Conservation (phyloP, 208 protist genomes). For the Plasmodiophora brassicae region DNA sequence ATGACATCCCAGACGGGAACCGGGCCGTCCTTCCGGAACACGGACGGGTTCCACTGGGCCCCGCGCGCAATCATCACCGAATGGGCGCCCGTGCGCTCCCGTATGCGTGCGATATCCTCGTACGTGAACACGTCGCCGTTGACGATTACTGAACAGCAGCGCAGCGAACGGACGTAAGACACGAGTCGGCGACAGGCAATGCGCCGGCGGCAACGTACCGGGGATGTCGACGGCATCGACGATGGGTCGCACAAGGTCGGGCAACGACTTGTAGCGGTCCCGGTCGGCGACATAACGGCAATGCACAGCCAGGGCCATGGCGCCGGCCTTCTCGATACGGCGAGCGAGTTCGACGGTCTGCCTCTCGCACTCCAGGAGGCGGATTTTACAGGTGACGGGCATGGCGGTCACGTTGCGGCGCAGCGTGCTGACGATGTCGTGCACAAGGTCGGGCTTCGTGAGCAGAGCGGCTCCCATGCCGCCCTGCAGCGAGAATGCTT, state of each 20-base stretch:
- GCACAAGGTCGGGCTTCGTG: conserved; percentile 51
- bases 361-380: conserved; percentile 57
- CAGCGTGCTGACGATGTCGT: conserved; percentile 57
- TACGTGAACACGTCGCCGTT: conserved; percentile 64
- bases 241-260: conserved; percentile 45
- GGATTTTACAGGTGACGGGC: conserved; percentile 70
- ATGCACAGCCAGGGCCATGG: conserved; percentile 37
- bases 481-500: conserved; percentile 86
- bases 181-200: too few species aligned
- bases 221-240: conserved; percentile 47
- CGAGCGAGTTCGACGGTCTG: conserved; percentile 59
- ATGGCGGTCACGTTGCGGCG: conserved; percentile 40
- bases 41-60: conserved; percentile 80
- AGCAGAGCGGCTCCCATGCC: conserved; percentile 93
- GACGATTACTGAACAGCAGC: too few species aligned
- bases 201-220: too few species aligned
- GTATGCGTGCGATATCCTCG: conserved; percentile 52
- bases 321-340: conserved; percentile 43
- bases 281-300: conserved; percentile 42
- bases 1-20: conserved; percentile 57
- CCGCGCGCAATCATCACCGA: conserved; percentile 86
- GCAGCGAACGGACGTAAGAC: too few species aligned
- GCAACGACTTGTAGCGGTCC: conserved; percentile 55
- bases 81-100: conserved; percentile 58
- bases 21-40: conserved; percentile 66